Base-by-base conservation (phyloP, 1,139 yeast genomes). In the Cylindricascospora bacillispora region DNA sequence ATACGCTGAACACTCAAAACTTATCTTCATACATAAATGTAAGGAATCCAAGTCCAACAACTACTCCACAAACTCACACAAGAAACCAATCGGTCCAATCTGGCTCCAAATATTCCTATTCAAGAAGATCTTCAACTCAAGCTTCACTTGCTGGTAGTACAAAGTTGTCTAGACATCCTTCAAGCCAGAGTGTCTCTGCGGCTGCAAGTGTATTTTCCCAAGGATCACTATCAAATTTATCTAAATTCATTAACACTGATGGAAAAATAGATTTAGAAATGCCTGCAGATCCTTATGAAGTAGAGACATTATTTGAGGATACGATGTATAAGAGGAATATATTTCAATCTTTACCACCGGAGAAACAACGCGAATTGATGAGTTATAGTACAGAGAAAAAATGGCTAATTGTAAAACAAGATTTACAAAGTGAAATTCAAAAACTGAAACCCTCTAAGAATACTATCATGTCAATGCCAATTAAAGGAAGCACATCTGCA, bases 371-470 rank as follows among this genome's bases (percentile, higher is more conserved):
- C 38, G 93, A 82, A 51, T 74, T 89, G 79, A 63, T 73, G 46
- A 71, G 69, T 40, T 85, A 80, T 47, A 70, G 79, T 25, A 62
- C 72, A 0, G 81, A 78, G 32, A 82, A 85, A 45, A 89, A 89
- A 56, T 83, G 95, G 94, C 73, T 81, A 75, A 65, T 89, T 43
- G 79, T 89, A 26, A 74, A 79, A 44, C 97, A 89, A 52, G 95
- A 85, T 53, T 75, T 79, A 20, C 63, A 81, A 33, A 70, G 86
- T 5, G 95, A 82, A 44, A 65, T 65, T 45, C 77, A 78, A 43
- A 66, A 77, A 45, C 63, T 67, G 48, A 68, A 65, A 53, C 48
- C 48, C 22, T 16, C 32, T 16, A 22, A 26, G 9, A 23, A 22
- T 6, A 20, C 29, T 6, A 10, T 15, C 6, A 14, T 22, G 6